Percentiles rank a stretch among this genome's conserved stretches.
Evolutionary conservation across 2,329 filamentous ascomycete genomes (phyloP).

Genomic region (Fusarium verticillioides): DNA sequence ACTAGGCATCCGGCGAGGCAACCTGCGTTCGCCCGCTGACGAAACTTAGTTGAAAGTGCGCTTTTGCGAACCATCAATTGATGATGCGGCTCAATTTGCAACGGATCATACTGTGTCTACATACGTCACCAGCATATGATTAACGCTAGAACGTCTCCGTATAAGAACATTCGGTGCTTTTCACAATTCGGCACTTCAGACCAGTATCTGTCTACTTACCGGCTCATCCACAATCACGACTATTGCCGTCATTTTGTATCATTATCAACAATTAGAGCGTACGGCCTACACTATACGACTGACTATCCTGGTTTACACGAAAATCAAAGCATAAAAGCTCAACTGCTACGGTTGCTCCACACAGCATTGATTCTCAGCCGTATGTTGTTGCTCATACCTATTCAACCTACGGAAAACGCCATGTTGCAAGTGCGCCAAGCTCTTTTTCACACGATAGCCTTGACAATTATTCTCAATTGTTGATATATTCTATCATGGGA

Average conservation of each 20-base stretch:
- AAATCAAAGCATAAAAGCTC: background rate
- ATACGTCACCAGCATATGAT: background rate
- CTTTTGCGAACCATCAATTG: conserved; percentile 28
- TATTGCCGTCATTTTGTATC: background rate
- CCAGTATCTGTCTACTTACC: background rate
- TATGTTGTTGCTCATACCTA: background rate
- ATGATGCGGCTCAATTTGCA: conserved; percentile 26
- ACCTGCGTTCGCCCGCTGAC: conserved; percentile 22
- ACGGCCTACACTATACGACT: background rate
- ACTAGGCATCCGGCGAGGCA: conserved; percentile 34
- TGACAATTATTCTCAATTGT: background rate
- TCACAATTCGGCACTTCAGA: background rate
- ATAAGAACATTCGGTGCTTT: background rate
- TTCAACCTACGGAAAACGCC: background rate
- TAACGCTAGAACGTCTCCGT: background rate
- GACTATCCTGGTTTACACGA: background rate
- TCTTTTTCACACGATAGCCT: background rate
- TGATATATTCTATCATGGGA: background rate
- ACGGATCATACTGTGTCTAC: background rate
- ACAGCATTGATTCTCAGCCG: background rate
- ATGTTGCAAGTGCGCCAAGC: background rate
- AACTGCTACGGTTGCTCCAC: background rate
- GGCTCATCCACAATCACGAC: background rate
- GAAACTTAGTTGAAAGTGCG: background rate
- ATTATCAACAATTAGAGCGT: background rate